phyloP scores from a whole-genome alignment of 805 yeast species.

The Nakazawaea peltata region DNA sequence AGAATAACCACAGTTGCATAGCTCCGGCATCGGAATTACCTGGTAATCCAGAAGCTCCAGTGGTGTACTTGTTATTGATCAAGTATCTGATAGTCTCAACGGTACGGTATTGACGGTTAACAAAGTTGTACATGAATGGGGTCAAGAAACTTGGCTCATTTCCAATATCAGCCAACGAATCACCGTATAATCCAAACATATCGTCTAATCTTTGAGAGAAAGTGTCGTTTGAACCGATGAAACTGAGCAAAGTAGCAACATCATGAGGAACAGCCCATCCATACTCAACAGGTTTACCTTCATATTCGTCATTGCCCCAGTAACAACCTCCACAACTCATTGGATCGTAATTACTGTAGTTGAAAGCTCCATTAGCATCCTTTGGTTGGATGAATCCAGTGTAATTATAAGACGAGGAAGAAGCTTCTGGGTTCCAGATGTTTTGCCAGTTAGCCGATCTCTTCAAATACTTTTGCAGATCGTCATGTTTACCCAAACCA shows the following conservation, averaged over 20 bases:
- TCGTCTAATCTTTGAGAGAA: constrained; percentile 25
- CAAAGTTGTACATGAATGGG: constrained; percentile 25
- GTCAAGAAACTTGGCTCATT: constrained; percentile 30
- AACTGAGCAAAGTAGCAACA: constrained; percentile 18
- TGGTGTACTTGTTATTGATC: constrained; percentile 18
- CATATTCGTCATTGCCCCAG: constrained; percentile 26
- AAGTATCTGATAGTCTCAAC: constrained; percentile 24
- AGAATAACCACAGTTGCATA: constrained; percentile 29
- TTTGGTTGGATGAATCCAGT: constrained; percentile 27
- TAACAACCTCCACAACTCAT: constrained; percentile 25
- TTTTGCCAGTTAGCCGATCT: constrained; percentile 28
- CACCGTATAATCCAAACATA: constrained; percentile 24
- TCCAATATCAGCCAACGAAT: constrained; percentile 24
- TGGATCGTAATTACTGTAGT: constrained; percentile 20
- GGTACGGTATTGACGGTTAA: constrained; percentile 20
- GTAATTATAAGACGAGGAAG: constrained; percentile 15
- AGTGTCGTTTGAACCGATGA: constrained; percentile 20
- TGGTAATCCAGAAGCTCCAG: constrained; percentile 24
- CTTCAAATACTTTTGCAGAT: constrained; percentile 20
- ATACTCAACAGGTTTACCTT: constrained; percentile 26
- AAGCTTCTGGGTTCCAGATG: constrained; percentile 25
- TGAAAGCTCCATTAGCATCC: constrained; percentile 22
- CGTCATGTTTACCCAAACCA: constrained; percentile 19
- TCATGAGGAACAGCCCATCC: constrained; percentile 30
- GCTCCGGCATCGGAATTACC: constrained; percentile 32